These are phyloP conservation scores for Tremella fuciformis DNA, from an alignment of 768 basidiomycete genomes.

Conservation along the genomic window DNA sequence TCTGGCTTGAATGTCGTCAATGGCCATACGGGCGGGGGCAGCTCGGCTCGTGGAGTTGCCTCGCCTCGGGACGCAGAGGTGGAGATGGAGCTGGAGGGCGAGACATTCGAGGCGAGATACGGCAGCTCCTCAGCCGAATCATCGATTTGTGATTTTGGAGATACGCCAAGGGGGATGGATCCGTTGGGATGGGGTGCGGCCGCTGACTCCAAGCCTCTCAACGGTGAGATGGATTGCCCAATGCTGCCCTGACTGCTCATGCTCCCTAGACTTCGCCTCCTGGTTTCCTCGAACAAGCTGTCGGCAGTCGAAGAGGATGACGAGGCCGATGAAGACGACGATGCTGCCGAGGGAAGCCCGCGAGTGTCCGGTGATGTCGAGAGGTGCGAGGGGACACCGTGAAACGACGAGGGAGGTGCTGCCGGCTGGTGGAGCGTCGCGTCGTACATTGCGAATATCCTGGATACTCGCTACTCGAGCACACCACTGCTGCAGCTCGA, in stretches of 20 bases:
- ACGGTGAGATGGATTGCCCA: too few relatives aligned
- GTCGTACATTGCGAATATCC: too few relatives aligned
- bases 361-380: neutral
- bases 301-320: neutral
- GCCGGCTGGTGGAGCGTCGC: too few relatives aligned
- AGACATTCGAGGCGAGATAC: conserved; percentile 1
- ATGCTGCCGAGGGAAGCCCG: neutral
- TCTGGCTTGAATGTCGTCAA: conserved; percentile 13
- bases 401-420: too few relatives aligned
- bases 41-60: conserved; percentile 34
- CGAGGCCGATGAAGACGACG: conserved; percentile 4
- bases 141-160: too few relatives aligned
- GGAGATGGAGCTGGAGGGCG: conserved; percentile 28
- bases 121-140: too few relatives aligned
- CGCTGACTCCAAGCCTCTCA: too few relatives aligned
- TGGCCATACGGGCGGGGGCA: conserved; percentile 34
- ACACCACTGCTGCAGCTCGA: too few relatives aligned
- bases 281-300: neutral
- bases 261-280: conserved; percentile 1
- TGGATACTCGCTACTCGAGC: too few relatives aligned
- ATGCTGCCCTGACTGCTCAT: conserved; percentile 2
- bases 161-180: too few relatives aligned
- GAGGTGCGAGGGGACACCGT: too few relatives aligned
- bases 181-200: too few relatives aligned
- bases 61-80: conserved; percentile 30